Evolutionary conservation across 768 basidiomycete species (phyloP).

Genomic region (Glaciozyma martinii): DNA sequence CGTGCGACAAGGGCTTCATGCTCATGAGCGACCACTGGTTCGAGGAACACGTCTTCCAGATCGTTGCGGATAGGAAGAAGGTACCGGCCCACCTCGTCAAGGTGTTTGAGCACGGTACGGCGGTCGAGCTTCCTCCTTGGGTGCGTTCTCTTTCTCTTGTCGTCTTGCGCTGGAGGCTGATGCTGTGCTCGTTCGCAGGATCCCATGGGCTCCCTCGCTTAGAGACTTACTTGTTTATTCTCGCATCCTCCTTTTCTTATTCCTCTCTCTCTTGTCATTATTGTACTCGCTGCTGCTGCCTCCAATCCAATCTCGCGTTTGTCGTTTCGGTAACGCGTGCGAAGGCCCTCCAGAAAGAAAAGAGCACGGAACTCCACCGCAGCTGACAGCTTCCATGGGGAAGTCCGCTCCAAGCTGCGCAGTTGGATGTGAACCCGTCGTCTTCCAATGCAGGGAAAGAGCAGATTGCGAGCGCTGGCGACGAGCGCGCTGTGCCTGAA

Average conservation of each 20-base stretch:
- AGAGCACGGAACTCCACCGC: too few species aligned
- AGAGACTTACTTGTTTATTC: background rate
- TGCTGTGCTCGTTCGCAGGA: slow-evolving; percentile 1
- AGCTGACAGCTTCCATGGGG: too few species aligned
- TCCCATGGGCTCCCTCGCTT: slow-evolving; percentile 28
- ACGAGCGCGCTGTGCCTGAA: too few species aligned
- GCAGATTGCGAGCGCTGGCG: too few species aligned
- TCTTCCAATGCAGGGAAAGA: too few species aligned
- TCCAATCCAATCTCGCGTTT: too few species aligned
- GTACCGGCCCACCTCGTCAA: slow-evolving; percentile 59
- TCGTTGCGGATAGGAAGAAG: slow-evolving; percentile 54
- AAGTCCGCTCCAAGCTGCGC: too few species aligned
- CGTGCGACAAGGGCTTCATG: slow-evolving; percentile 42
- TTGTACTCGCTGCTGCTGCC: background rate
- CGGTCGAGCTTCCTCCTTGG: slow-evolving; percentile 71
- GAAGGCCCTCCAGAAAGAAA: too few species aligned
- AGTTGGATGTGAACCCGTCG: too few species aligned
- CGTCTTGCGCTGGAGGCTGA: background rate
- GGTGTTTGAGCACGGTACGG: slow-evolving; percentile 62
- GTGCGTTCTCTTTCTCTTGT: slow-evolving; percentile 35
- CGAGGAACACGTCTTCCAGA: slow-evolving; percentile 60
- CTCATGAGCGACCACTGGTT: slow-evolving; percentile 69
- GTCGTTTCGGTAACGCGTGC: too few species aligned
- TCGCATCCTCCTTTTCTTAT: background rate
- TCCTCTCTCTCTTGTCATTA: background rate